These are phyloP conservation scores for Blumeria hordei DNA, from an alignment of 2,329 filamentous ascomycete species.

Conservation along the genomic window DNA sequence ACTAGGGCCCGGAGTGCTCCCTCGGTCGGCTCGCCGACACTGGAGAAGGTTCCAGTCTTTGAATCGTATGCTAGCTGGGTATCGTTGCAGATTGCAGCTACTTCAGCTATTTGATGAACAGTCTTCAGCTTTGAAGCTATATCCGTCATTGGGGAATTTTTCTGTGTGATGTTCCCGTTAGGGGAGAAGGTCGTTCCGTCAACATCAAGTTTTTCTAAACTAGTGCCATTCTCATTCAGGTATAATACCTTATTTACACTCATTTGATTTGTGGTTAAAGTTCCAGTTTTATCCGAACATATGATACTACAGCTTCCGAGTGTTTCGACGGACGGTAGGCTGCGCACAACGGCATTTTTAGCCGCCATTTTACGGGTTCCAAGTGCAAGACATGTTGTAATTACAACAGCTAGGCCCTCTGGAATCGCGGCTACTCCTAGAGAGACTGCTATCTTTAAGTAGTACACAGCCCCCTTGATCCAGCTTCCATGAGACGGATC, in stretches of 20 bases:
- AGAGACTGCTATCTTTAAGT: constrained; percentile 96
- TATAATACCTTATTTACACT: constrained; percentile 86
- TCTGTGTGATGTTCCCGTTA: constrained; percentile 43
- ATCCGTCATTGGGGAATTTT: constrained; percentile 44
- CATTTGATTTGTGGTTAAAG: constrained; percentile 97
- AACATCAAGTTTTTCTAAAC: constrained; percentile 66
- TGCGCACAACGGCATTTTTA: constrained; percentile 93
- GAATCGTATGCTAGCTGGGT: constrained; percentile 61
- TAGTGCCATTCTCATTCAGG: constrained; percentile 46
- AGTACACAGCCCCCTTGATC: constrained; percentile 96
- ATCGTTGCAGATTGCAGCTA: constrained; percentile 68
- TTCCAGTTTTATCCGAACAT: constrained; percentile 98
- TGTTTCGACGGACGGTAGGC: constrained; percentile 88
- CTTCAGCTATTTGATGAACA: constrained; percentile 51
- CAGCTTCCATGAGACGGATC: constrained; percentile 83
- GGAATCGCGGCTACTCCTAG: constrained; percentile 95
- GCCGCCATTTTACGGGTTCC: constrained; percentile 97
- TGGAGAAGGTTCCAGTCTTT: constrained; percentile 49
- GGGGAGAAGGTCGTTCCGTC: constrained; percentile 86
- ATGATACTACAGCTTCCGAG: constrained; percentile 98
- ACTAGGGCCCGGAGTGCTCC: constrained; percentile 74
- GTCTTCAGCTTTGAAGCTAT: constrained; percentile 49
- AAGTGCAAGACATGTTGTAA: constrained; percentile 90
- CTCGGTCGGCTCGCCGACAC: constrained; percentile 84
- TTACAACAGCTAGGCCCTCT: constrained; percentile 90